Percentiles rank a stretch among this genome's conserved stretches.
These are phyloP conservation scores for Fraxinus floribunda DNA, from an alignment of 305 asterid genomes.

Conservation along the genomic window DNA sequence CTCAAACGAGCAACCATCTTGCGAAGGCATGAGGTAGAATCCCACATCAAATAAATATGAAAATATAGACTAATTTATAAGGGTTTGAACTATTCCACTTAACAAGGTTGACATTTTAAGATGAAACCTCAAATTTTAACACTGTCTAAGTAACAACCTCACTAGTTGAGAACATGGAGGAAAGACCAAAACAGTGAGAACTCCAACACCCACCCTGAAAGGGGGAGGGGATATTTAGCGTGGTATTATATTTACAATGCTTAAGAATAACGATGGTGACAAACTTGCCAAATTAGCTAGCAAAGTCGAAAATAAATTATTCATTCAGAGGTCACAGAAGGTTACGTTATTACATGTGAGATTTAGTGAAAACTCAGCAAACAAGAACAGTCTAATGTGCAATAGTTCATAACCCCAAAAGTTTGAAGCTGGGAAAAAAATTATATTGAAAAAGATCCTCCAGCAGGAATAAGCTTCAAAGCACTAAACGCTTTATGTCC, in stretches of 20 bases:
- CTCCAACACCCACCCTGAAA: neutral
- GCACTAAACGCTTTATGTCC: neutral
- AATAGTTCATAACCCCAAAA: neutral
- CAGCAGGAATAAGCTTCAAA: neutral
- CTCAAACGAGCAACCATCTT: too few species aligned
- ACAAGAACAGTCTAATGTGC: neutral
- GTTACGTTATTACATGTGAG: neutral
- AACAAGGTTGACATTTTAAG: too few species aligned
- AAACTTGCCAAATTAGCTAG: neutral
- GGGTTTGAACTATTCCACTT: too few species aligned
- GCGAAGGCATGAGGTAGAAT: too few species aligned
- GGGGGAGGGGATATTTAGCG: neutral
- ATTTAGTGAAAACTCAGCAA: neutral
- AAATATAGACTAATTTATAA: too few species aligned
- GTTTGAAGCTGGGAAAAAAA: neutral
- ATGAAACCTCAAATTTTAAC: too few species aligned
- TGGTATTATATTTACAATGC: neutral
- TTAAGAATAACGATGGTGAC: neutral
- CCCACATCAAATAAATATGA: too few species aligned
- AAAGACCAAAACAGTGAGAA: neutral
- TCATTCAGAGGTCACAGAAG: conserved; percentile 1
- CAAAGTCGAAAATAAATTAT: neutral
- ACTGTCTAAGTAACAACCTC: neutral
- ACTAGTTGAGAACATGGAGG: neutral
- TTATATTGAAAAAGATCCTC: neutral